Conservation (phyloP, 1,284 basidiomycete genomes). For the Ceratobasidium sp. region DNA sequence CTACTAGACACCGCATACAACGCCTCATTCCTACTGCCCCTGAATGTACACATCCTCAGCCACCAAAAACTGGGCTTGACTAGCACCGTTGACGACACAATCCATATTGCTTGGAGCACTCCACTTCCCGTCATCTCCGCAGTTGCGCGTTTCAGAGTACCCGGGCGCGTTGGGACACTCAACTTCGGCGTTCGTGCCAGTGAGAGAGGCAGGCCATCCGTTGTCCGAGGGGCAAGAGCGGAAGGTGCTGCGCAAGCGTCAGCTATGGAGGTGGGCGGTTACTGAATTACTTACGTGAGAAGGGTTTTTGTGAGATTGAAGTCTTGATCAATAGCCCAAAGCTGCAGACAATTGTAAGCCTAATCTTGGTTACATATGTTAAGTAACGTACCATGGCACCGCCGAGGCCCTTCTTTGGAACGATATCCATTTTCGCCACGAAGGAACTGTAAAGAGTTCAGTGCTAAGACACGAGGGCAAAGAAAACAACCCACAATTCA, state of each 20-base stretch:
- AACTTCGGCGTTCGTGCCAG: slow-evolving; percentile 13
- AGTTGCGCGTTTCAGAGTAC: not conserved
- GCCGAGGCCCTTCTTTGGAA: not conserved
- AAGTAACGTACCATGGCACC: slow-evolving; percentile 7
- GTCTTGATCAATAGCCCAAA: slow-evolving; percentile 17
- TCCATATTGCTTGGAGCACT: not conserved
- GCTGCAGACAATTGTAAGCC: not conserved
- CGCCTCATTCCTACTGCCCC: not conserved
- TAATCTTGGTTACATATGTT: no score
- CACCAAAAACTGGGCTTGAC: slow-evolving; percentile 9
- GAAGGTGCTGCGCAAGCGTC: not conserved
- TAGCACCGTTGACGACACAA: not conserved
- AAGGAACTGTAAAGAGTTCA: not conserved
- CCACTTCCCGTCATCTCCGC: slow-evolving; percentile 13
- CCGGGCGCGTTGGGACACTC: slow-evolving; percentile 10
- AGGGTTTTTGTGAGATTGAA: slow-evolving; percentile 11
- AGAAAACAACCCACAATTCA: not conserved
- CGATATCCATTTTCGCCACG: slow-evolving; percentile 12
- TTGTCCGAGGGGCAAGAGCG: slow-evolving; percentile 25
- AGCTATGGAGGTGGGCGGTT: not conserved
- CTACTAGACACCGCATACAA: not conserved
- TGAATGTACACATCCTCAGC: slow-evolving; percentile 7
- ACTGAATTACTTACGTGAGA: not conserved
- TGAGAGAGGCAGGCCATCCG: slow-evolving; percentile 18
- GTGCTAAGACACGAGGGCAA: not conserved